These are phyloP conservation scores for Fusarium palustre DNA, from an alignment of 2,329 filamentous ascomycete species.

Conservation along the genomic window DNA sequence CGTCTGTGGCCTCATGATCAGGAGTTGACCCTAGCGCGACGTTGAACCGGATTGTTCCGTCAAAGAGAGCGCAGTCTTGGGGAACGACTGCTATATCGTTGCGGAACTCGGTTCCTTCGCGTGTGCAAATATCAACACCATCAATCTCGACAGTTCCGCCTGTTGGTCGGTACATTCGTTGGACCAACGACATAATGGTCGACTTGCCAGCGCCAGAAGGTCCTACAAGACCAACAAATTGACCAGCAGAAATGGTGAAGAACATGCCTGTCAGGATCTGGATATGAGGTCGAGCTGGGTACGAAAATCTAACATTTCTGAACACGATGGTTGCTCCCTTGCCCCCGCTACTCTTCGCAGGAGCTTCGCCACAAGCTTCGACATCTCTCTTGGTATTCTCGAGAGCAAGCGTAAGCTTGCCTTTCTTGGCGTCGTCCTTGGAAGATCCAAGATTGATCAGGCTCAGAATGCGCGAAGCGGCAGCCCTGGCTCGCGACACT, in stretches of 20 bases:
- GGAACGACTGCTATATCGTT: conserved; percentile 67
- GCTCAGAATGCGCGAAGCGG: conserved; percentile 68
- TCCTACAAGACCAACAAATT: conserved; percentile 73
- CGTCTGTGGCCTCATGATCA: conserved; percentile 64
- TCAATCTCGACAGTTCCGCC: conserved; percentile 59
- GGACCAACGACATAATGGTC: conserved; percentile 69
- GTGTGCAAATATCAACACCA: conserved; percentile 58
- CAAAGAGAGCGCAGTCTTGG: conserved; percentile 69
- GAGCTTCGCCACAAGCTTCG: conserved; percentile 53
- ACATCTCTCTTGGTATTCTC: conserved; percentile 50
- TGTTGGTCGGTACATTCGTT: conserved; percentile 61
- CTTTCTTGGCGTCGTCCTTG: conserved; percentile 35
- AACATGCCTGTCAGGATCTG: conserved; percentile 67
- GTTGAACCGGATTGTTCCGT: conserved; percentile 68
- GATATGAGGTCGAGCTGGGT: conserved; percentile 70
- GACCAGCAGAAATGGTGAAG: conserved; percentile 67
- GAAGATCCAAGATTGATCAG: conserved; percentile 60
- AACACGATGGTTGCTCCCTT: conserved; percentile 65
- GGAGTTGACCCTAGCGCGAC: conserved; percentile 66
- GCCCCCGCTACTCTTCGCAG: conserved; percentile 38
- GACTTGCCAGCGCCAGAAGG: conserved; percentile 76
- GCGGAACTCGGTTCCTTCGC: conserved; percentile 59
- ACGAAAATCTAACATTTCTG: conserved; percentile 71
- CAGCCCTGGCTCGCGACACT: conserved; percentile 73
- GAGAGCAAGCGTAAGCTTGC: conserved; percentile 17